A percentile compares a stretch with the other conserved stretches of the same genome.
Conservation (phyloP, 2,329 filamentous ascomycete species). For the Juglanconis sp. region DNA sequence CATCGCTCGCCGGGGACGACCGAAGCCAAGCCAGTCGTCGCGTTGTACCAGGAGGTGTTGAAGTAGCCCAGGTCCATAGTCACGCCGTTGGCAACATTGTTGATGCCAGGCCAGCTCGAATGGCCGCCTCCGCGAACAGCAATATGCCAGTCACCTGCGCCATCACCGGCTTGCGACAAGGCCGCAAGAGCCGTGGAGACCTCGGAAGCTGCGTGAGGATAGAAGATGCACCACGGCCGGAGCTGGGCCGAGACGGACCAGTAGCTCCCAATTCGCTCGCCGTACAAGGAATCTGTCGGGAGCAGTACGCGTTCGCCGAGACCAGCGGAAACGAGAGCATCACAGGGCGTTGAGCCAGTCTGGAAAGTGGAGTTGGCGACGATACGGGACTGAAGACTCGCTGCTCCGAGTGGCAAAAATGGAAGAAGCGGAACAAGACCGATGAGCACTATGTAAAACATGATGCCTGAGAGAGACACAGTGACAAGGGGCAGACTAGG, state of each 20-base stretch:
- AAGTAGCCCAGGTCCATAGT: constrained; percentile 39
- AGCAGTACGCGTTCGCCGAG: background rate
- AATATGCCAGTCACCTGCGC: constrained; percentile 33
- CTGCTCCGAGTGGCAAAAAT: background rate
- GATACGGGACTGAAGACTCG: background rate
- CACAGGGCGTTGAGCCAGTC: background rate
- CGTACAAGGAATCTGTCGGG: constrained; percentile 6
- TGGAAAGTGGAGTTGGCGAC: background rate
- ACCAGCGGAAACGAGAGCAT: background rate
- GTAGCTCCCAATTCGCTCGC: constrained; percentile 13
- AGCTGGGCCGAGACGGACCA: constrained; percentile 22
- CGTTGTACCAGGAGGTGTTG: constrained; percentile 18
- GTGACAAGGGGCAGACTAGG: background rate
- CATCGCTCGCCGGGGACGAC: constrained; percentile 4
- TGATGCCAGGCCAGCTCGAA: constrained; percentile 37
- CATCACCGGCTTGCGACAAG: constrained; percentile 16
- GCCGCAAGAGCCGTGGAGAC: constrained; percentile 21
- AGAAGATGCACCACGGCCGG: constrained; percentile 26
- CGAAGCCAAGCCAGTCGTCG: constrained; percentile 10
- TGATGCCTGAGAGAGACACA: background rate
- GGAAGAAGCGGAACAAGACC: background rate
- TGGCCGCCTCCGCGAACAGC: constrained; percentile 51
- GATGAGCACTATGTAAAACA: background rate
- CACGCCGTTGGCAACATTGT: constrained; percentile 41
- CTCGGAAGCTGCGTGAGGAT: constrained; percentile 22